Evolutionary conservation across 2,329 filamentous ascomycete species (phyloP), one percentile per base, ranked within the genome.

Genomic region (Coniochaeta pulveracea): DNA sequence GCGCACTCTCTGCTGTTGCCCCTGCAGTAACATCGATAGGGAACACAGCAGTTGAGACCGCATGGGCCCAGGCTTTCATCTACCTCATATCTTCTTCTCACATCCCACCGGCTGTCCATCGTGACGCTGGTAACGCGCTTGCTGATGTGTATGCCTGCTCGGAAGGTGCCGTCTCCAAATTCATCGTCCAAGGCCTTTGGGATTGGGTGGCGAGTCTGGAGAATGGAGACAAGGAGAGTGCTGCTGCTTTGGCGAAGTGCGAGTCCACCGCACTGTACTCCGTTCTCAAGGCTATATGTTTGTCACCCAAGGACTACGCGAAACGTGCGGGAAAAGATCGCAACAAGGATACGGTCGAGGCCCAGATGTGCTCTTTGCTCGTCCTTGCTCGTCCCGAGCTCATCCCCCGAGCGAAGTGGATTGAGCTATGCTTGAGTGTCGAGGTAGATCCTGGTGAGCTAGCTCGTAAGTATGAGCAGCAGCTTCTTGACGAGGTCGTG

Each of bases 61-160:
- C 78, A 11, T 98, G 89, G 91, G 78, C 83, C 10, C 83, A 93
- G 47, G 78, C 82, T 3, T 72, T 89, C 37, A 76, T 95, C n/a
- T 93, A 82, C 51, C 61, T 83, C 11, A 71, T 89, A 28, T 76
- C 77, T 28, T 76, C 79, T 2, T 59, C 72, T 10, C 62, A 55
- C 10, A 61, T 84, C 14, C 64, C 79, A 10, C 64, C 77, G 3
- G 63, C 63, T 23, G 61, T 82, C 30, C 76, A 81, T 36, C 76
- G 77, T 41, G 68, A 76, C 43, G 73, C 79, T 4, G 66, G 66
- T 14, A 59, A 66, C 28, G 58, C 69, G 1, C 57, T 98, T 19
- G 76, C 80, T 0, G 54, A 57, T 23, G 61, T 81, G 2, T 93
- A 93, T 50, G 51, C 69, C 10, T 56, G 39, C 12, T 40, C 40